Conservation (phyloP, 345 rosid genomes). For the Raphanus raphanistrum region DNA sequence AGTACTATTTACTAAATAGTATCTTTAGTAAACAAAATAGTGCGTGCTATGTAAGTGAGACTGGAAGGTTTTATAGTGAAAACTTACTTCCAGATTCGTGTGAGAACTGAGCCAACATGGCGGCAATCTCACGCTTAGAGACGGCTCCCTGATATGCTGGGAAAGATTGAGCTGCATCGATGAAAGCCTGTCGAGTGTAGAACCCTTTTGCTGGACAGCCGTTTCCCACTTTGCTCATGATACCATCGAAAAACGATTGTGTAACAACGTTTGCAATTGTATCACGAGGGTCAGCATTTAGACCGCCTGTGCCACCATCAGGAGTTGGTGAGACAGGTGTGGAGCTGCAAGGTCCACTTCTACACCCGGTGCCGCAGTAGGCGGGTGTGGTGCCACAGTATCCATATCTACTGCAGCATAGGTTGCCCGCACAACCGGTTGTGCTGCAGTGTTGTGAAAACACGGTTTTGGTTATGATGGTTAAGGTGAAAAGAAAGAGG, state of each 20-base stretch:
- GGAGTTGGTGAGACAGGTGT: constrained; percentile 32
- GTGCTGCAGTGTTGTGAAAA: constrained; percentile 31
- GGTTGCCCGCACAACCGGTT: constrained; percentile 29
- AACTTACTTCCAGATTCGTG: constrained; percentile 34
- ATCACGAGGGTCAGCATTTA: constrained; percentile 31
- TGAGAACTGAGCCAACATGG: constrained; percentile 50
- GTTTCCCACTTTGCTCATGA: constrained; percentile 38
- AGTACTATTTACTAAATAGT: not conserved
- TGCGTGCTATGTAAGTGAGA: not conserved
- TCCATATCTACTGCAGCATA: constrained; percentile 42
- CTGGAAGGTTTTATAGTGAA: not conserved
- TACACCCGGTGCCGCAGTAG: constrained; percentile 39
- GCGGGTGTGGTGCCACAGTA: constrained; percentile 36
- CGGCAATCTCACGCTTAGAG: constrained; percentile 54
- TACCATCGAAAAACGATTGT: constrained; percentile 45
- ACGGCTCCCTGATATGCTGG: constrained; percentile 40
- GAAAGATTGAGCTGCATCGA: constrained; percentile 36
- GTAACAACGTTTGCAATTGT: constrained; percentile 48
- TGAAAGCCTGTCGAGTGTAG: constrained; percentile 45
- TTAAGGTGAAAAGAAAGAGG: constrained; percentile 21
- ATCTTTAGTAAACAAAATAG: not conserved
- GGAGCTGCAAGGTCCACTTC: constrained; percentile 32
- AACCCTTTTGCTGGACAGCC: constrained; percentile 55
- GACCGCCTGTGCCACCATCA: constrained; percentile 28
- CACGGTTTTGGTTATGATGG: constrained; percentile 18